phyloP scores from a whole-genome alignment of 805 yeast species.

The Candida krabiensis region DNA sequence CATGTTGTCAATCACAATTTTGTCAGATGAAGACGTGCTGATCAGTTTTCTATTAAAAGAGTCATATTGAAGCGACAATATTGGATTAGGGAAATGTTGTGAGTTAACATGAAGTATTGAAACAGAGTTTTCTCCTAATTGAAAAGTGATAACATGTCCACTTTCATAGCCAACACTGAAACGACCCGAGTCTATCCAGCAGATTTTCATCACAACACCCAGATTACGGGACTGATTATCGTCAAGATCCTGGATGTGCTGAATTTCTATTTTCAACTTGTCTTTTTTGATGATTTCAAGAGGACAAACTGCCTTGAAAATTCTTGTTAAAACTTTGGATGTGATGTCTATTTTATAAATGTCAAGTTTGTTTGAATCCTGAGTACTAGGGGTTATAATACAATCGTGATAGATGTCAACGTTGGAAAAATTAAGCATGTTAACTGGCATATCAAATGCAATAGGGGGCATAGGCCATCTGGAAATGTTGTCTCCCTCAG shows the following conservation, averaged over 20 bases:
- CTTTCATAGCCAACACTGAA: slow-evolving; percentile 69
- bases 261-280: slow-evolving; percentile 19
- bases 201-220: slow-evolving; percentile 69
- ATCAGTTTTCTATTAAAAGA: slow-evolving; percentile 27
- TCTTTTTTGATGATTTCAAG: slow-evolving; percentile 26
- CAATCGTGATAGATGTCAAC: slow-evolving; percentile 39
- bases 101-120: slow-evolving; percentile 23
- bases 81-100: slow-evolving; percentile 54
- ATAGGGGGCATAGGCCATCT: slow-evolving; percentile 25
- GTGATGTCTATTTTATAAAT: slow-evolving; percentile 42
- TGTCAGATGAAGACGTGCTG: slow-evolving; percentile 51
- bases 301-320: slow-evolving; percentile 35
- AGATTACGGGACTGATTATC: slow-evolving; percentile 33
- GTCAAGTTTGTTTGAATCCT: slow-evolving; percentile 64
- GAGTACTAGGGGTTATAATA: slow-evolving; percentile 61
- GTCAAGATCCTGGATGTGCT: slow-evolving; percentile 16
- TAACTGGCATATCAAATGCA: slow-evolving; percentile 60
- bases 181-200: slow-evolving; percentile 34
- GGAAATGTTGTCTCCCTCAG: slow-evolving; percentile 20
- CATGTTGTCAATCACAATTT: slow-evolving; percentile 32
- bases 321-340: slow-evolving; percentile 25
- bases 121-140: slow-evolving; percentile 21
- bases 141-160: slow-evolving; percentile 51
- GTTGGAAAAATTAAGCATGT: slow-evolving; percentile 70
- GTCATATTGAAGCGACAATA: slow-evolving; percentile 43